Evolutionary conservation across 768 basidiomycete genomes (phyloP).

Genomic region (Inosperma sp.): DNA sequence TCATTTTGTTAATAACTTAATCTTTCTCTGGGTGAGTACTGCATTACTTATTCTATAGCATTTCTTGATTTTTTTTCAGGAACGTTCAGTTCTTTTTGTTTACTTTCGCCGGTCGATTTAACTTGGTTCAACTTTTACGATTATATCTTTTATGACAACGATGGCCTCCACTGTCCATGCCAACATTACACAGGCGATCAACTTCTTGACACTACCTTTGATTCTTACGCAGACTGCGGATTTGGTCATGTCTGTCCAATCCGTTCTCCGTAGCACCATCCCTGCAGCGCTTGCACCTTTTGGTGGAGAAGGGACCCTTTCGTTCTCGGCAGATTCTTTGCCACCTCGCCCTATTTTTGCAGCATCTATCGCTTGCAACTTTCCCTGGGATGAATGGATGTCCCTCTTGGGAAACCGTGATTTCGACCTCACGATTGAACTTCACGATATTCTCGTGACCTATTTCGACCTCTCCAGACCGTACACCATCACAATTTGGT

Average conservation of each 20-base stretch:
- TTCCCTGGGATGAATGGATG: conserved; percentile 38
- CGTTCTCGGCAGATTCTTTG: conserved; percentile 24
- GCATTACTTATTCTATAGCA: background rate
- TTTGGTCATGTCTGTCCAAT: conserved; percentile 24
- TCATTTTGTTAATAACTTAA: background rate
- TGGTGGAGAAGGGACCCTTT: conserved; percentile 23
- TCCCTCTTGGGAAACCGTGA: conserved; percentile 29
- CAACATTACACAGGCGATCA: conserved; percentile 30
- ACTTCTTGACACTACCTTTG: conserved; percentile 37
- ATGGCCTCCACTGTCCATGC: conserved; percentile 12
- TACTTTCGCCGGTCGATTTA: conserved; percentile 22
- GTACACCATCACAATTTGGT: conserved; percentile 28
- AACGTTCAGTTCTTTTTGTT: conserved; percentile 3
- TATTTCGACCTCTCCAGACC: conserved; percentile 23
- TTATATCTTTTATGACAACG: conserved; percentile 3
- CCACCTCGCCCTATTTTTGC: conserved; percentile 36
- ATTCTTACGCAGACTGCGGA: conserved; percentile 22
- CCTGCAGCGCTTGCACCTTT: conserved; percentile 18
- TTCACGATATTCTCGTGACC: conserved; percentile 25
- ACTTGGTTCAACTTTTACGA: conserved; percentile 10
- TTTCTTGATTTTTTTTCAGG: background rate
- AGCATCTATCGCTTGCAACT: conserved; percentile 30
- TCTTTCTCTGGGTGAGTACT: conserved; percentile 2
- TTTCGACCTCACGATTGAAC: conserved; percentile 34
- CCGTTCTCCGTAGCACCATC: conserved; percentile 32